A percentile compares a stretch with the other conserved stretches of the same genome.
Evolutionary conservation across 1,139 yeast genomes (phyloP).

Genomic region (Sugiyamaella pinicola): DNA sequence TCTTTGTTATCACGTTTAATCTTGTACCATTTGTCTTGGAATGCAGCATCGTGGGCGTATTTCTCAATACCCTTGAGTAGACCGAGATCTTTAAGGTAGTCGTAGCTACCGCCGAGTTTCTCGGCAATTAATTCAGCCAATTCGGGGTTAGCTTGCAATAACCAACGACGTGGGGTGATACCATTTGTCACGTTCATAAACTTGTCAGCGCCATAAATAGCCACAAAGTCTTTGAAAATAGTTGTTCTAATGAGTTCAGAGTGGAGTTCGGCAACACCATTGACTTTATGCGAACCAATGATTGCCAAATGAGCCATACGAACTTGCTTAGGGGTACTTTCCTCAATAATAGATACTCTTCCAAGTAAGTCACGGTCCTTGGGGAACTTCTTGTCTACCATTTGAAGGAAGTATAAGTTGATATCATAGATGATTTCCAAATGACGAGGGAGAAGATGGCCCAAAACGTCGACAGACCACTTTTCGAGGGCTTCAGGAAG

Average conservation of each 20-base stretch:
- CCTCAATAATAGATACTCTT: conserved; percentile 84
- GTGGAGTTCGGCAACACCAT: conserved; percentile 95
- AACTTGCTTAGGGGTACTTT: conserved; percentile 73
- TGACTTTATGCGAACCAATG: conserved; percentile 89
- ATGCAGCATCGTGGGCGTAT: conserved; percentile 66
- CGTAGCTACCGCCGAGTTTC: conserved; percentile 71
- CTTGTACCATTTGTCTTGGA: conserved; percentile 69
- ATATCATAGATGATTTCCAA: conserved; percentile 88
- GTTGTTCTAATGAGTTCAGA: conserved; percentile 88
- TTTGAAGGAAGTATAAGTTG: conserved; percentile 75
- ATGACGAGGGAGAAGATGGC: conserved; percentile 83
- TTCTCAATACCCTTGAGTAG: conserved; percentile 67
- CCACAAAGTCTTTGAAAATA: conserved; percentile 86
- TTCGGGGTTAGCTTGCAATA: conserved; percentile 87
- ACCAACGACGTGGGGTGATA: conserved; percentile 96
- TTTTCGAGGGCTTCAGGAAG: conserved; percentile 94
- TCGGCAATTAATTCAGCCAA: conserved; percentile 71
- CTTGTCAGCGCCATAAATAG: conserved; percentile 75
- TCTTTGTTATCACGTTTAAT: conserved; percentile 73
- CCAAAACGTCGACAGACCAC: conserved; percentile 87
- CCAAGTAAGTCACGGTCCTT: conserved; percentile 60
- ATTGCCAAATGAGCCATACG: conserved; percentile 93
- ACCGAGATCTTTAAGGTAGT: conserved; percentile 69
- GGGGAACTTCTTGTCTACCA: conserved; percentile 77
- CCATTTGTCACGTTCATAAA: conserved; percentile 94